phyloP scores from a whole-genome alignment of 371 early-diverging fungal species.

The Apophysomyces trapeziformis region DNA sequence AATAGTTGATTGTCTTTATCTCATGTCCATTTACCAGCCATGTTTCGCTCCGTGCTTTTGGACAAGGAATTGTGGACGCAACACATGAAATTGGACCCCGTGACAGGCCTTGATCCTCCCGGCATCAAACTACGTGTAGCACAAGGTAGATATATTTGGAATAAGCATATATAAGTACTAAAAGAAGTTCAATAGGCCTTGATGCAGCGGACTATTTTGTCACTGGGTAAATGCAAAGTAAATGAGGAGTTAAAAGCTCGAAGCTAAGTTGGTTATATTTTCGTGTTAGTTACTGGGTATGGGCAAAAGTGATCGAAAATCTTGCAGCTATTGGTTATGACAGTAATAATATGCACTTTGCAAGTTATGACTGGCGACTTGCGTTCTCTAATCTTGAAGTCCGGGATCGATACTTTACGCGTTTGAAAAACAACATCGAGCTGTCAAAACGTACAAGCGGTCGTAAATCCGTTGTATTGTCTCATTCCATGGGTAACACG shows the following conservation, averaged over 20 bases:
- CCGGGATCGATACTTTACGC: conserved; percentile 83
- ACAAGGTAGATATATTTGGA: conserved; percentile 50
- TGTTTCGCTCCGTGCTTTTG: conserved; percentile 76
- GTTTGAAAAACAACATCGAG: conserved; percentile 78
- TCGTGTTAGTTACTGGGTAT: conserved; percentile 74
- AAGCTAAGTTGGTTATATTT: too few relatives aligned
- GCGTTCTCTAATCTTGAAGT: conserved; percentile 78
- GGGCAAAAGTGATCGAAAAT: conserved; percentile 84
- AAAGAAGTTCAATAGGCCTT: conserved; percentile 49
- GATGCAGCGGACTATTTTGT: conserved; percentile 93
- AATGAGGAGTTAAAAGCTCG: not conserved
- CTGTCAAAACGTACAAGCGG: conserved; percentile 44
- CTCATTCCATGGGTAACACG: conserved; percentile 58
- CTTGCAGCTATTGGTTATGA: conserved; percentile 88
- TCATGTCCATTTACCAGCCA: conserved; percentile 43
- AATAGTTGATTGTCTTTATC: conserved; percentile 22
- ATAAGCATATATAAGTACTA: conserved; percentile 16
- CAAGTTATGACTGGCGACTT: conserved; percentile 92
- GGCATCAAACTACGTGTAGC: conserved; percentile 85
- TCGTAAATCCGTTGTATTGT: conserved; percentile 64
- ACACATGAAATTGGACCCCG: conserved; percentile 78
- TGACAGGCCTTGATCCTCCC: conserved; percentile 85
- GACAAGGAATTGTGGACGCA: conserved; percentile 86
- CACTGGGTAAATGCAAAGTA: conserved; percentile 52
- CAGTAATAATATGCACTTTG: conserved; percentile 81